Conservation (phyloP, 2,329 filamentous ascomycete genomes). For the Neonectria ditissima region DNA sequence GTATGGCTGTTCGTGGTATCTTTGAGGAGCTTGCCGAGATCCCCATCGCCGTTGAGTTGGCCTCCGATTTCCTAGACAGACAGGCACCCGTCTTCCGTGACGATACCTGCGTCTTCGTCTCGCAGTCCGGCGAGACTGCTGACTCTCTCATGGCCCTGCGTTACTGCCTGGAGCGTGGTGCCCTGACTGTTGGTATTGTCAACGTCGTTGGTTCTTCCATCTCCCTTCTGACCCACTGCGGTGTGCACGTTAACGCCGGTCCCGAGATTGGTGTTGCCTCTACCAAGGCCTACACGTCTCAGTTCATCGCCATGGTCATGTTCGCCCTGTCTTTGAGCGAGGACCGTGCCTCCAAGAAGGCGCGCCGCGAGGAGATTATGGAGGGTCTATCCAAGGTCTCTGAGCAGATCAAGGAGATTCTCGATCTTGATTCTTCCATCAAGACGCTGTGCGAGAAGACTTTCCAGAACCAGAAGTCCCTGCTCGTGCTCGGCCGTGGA, state of each 20-base stretch:
- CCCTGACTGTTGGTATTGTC: conserved; percentile 96
- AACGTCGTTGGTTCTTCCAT: conserved; percentile 99
- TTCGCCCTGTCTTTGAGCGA: conserved; percentile 96
- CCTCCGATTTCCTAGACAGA: conserved; percentile 97
- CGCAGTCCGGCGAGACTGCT: conserved; percentile 97
- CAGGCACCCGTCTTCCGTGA: conserved; percentile 98
- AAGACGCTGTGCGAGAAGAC: conserved; percentile 93
- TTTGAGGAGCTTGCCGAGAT: conserved; percentile 99
- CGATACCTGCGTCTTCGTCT: conserved; percentile 98
- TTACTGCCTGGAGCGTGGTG: conserved; percentile 98
- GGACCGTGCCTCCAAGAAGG: conserved; percentile 93
- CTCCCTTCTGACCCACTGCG: conserved; percentile 97
- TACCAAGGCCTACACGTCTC: conserved; percentile 99
- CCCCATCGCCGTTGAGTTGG: conserved; percentile 95
- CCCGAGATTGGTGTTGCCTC: conserved; percentile 99
- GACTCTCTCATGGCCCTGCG: conserved; percentile 97
- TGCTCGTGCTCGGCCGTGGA: conserved; percentile 92
- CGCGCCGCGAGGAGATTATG: conserved; percentile 95
- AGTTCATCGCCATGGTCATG: conserved; percentile 99
- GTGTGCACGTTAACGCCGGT: conserved; percentile 99
- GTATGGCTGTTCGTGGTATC: conserved; percentile 97
- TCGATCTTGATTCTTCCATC: conserved; percentile 92
- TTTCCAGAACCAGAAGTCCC: conserved; percentile 97
- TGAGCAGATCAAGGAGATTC: conserved; percentile 89
- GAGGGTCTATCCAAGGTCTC: conserved; percentile 90